Base-by-base conservation (phyloP, 1,139 yeast species). In the Sugiyamaella japonica region DNA sequence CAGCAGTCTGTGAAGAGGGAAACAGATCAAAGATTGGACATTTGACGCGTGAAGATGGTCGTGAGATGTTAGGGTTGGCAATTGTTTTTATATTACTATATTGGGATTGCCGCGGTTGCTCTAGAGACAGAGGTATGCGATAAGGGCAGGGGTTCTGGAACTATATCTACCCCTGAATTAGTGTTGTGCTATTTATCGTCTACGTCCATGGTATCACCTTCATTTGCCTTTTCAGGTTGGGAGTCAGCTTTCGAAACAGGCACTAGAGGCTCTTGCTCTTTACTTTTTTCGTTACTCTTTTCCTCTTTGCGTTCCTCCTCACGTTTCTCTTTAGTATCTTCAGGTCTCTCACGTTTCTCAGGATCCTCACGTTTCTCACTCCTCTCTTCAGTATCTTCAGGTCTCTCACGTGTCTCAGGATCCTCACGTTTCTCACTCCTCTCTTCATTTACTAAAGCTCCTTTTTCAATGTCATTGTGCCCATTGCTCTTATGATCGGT, bases 381-480 rank as follows among this genome's bases (percentile, higher is more conserved):
- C 42, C 51, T 41, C 23, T 31, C 48, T 20, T 49, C 53, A 17
- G 49, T 52, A 2, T 36, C 20, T 12, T 34, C 25, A 6, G n/a
- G 31, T 34, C 17, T 43, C 53, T 9, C n/a, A n/a, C n/a, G n/a
- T n/a, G n/a, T n/a, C n/a, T n/a, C n/a, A n/a, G n/a, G n/a, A n/a
- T n/a, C n/a, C n/a, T n/a, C n/a, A n/a, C n/a, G 46, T 50, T 25
- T 48, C 48, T 12, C 34, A 20, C 56, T 34, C 44, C 38, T 8
- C 49, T 48, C n/a, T 48, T 38, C 7, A 34, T 48, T n/a, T 43
- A 40, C 48, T 40, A 20, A 20, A 20, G 25, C 3, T 6, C 25
- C 50, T 13, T 23, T 37, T 20, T 50, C 38, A 13, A 36, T 47
- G 13, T 23, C 53, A 16, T 32, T 40, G 7, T 47, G 36, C 8